Conservation (phyloP, 805 yeast species). For the Pichia rugopelliculosa region DNA sequence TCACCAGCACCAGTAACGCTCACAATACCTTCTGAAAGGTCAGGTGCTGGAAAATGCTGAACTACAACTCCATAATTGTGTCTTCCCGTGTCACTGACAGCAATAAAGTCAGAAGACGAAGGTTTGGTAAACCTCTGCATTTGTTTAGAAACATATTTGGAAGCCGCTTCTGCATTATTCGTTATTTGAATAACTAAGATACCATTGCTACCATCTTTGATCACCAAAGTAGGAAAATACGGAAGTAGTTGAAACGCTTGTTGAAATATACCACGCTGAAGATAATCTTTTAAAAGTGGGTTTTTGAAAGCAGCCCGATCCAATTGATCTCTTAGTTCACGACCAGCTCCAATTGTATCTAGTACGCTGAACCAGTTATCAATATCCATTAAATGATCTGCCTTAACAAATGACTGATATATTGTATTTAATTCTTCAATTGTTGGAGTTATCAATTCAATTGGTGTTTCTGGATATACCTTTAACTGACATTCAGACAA, state of each 20-base stretch:
- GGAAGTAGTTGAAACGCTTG: conserved; percentile 70
- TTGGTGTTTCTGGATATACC: conserved; percentile 41
- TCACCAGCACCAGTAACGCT: conserved; percentile 92
- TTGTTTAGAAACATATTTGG: background rate
- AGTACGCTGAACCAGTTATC: conserved; percentile 70
- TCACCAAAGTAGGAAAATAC: conserved; percentile 53
- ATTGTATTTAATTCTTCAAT: conserved; percentile 50
- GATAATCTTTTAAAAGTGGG: conserved; percentile 24
- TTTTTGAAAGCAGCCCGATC: conserved; percentile 26
- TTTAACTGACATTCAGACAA: conserved; percentile 32
- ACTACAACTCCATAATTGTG: conserved; percentile 45
- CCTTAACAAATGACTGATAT: conserved; percentile 38
- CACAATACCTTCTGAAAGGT: conserved; percentile 32
- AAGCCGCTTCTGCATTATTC: conserved; percentile 19
- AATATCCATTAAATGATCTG: conserved; percentile 39
- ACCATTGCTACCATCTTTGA: conserved; percentile 66
- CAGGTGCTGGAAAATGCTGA: conserved; percentile 45
- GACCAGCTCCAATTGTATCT: conserved; percentile 48
- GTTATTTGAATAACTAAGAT: conserved; percentile 40
- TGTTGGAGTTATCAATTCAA: conserved; percentile 63
- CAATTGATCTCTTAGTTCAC: conserved; percentile 39
- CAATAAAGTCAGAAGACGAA: conserved; percentile 12
- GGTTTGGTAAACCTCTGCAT: background rate
- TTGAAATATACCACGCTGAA: conserved; percentile 46
- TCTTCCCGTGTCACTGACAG: conserved; percentile 19